These are phyloP conservation scores for Ogataea neopini DNA, from an alignment of 805 yeast species.

Conservation along the genomic window DNA sequence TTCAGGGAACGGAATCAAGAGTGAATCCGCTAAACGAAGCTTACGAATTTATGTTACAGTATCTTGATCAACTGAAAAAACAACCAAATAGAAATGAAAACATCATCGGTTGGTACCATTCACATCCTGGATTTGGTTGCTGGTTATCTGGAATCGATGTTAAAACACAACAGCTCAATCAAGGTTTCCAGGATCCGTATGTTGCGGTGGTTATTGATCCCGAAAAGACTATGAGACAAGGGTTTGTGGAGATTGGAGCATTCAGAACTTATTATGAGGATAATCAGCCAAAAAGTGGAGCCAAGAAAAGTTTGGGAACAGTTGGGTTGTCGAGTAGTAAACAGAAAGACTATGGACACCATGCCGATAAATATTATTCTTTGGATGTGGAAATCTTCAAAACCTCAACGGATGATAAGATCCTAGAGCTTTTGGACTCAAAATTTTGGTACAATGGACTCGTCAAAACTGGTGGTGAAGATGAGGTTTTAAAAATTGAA, in stretches of 20 bases:
- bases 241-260: slow-evolving; percentile 82
- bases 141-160: slow-evolving; percentile 95
- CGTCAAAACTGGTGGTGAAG: slow-evolving; percentile 15
- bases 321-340: slow-evolving; percentile 49
- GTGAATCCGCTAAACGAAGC: slow-evolving; percentile 95
- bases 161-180: slow-evolving; percentile 82
- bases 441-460: slow-evolving; percentile 49
- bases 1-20: slow-evolving; percentile 93
- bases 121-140: slow-evolving; percentile 97
- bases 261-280: slow-evolving; percentile 62
- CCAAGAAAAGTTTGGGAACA: slow-evolving; percentile 8
- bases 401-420: slow-evolving; percentile 48
- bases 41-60: slow-evolving; percentile 91
- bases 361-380: slow-evolving; percentile 67
- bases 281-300: slow-evolving; percentile 13
- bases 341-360: slow-evolving; percentile 66
- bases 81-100: slow-evolving; percentile 54
- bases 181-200: slow-evolving; percentile 88
- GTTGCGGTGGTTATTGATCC: slow-evolving; percentile 90
- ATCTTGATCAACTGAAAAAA: slow-evolving; percentile 55
- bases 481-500: slow-evolving; percentile 14
- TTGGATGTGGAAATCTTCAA: slow-evolving; percentile 62
- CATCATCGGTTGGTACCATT: slow-evolving; percentile 96
- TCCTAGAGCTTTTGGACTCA: slow-evolving; percentile 45
- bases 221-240: slow-evolving; percentile 58